These are phyloP conservation scores for Linanthus parryae DNA, from an alignment of 148 eudicot genomes.

Conservation along the genomic window DNA sequence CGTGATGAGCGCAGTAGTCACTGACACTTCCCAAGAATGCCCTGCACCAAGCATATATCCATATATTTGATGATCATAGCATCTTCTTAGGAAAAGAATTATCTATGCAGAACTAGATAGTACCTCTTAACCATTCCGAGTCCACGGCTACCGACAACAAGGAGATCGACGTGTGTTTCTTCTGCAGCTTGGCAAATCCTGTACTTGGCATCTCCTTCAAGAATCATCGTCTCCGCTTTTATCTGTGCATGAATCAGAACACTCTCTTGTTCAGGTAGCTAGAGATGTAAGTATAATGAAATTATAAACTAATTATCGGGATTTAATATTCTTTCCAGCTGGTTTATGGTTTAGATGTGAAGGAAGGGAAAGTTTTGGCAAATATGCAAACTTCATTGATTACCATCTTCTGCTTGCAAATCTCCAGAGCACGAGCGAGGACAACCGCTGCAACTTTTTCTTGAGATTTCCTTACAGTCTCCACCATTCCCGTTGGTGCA, in stretches of 20 bases:
- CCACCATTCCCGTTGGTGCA: slow-evolving; percentile 34
- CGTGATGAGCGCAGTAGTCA: slow-evolving; percentile 12
- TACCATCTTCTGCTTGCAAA: too few relatives aligned
- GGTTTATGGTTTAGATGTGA: too few relatives aligned
- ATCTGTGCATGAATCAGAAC: slow-evolving; percentile 11
- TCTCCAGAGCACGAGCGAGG: slow-evolving; percentile 44
- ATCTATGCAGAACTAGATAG: background rate
- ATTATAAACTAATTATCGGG: background rate
- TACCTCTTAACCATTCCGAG: slow-evolving; percentile 62
- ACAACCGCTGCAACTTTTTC: slow-evolving; percentile 37
- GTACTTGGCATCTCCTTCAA: slow-evolving; percentile 58
- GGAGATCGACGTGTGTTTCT: slow-evolving; percentile 54
- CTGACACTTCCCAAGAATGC: slow-evolving; percentile 9
- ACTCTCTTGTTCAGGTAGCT: background rate
- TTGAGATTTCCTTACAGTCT: slow-evolving; percentile 52
- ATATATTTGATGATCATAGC: too few relatives aligned
- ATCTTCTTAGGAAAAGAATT: background rate
- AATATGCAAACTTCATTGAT: too few relatives aligned
- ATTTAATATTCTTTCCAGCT: too few relatives aligned
- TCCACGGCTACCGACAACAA: slow-evolving; percentile 75
- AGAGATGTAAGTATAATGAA: background rate
- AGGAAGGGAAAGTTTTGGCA: too few relatives aligned
- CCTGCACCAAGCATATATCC: slow-evolving; percentile 1
- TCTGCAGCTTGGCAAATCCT: slow-evolving; percentile 54
- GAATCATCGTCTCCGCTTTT: slow-evolving; percentile 37